Base-by-base conservation (phyloP, 345 rosid genomes). In the Kernera saxatilis region DNA sequence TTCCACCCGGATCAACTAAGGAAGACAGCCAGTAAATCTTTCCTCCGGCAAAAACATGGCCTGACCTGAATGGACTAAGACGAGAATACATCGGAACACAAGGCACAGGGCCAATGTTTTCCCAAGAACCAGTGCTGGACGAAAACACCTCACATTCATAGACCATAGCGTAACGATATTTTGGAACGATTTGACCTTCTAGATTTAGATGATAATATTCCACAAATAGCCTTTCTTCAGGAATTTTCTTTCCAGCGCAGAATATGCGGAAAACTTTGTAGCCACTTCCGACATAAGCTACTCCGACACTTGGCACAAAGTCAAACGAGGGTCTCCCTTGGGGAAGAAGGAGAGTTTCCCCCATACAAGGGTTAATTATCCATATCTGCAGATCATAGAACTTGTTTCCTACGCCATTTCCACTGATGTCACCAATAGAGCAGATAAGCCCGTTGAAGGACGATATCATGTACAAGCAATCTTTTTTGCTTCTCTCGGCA, bases 201-300 rank as follows among this genome's bases (percentile, higher is more conserved):
- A n/a, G n/a, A n/a, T n/a, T n/a, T n/a, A n/a, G n/a, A n/a, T n/a
- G n/a, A n/a, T n/a, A n/a, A n/a, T n/a, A n/a, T n/a, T n/a, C n/a
- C n/a, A n/a, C n/a, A n/a, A n/a, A n/a, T n/a, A n/a, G n/a, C 36
- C 1, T 19, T 32, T 50, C 44, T 50, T 14, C 39, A 49, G 15
- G 13, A 5, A 0, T 13, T 67, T 50, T 30, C 22, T 19, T 17
- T 7, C 70, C 49, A 17, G 36, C 5, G 17, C 57, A 39, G 53
- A 69, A 77, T 30, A 80, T 68, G 0, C 74, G 78, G 40, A 80
- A 80, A 58, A 80, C 33, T 52, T 71, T 77, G 70, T 52, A 64
- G 3, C n/a, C n/a, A n/a, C n/a, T n/a, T n/a, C n/a, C n/a, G n/a
- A n/a, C n/a, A n/a, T n/a, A n/a, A n/a, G n/a, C n/a, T n/a, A n/a